Base-by-base conservation (phyloP, 495 filamentous ascomycete species). In the Parmelia sp. region DNA sequence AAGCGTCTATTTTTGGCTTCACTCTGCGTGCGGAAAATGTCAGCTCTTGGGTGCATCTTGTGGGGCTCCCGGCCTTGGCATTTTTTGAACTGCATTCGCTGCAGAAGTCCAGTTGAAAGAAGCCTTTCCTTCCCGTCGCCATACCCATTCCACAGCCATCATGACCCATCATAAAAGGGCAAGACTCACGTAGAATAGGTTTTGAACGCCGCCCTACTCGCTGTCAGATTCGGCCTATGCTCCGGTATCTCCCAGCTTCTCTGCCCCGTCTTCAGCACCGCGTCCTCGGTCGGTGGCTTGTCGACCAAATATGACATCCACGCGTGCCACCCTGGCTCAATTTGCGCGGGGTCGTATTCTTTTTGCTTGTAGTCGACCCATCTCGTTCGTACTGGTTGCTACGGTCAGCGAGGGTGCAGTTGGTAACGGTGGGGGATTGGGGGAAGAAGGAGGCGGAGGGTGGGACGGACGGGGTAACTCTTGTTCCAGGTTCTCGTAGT, bases 321-420 rank as follows among this genome's bases (percentile, higher is more conserved):
- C 29, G 90, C 90, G 76, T 97, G 94, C 88, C 94, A 98, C 78
- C 92, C 90, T 25, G 95, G 95, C 77, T 98, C 95, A 72, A 97
- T 88, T 53, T 97, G 92, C 63, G 84, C 77, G 36, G 94, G 79
- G 69, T 96, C 90, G 71, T 80, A 93, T 81, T 96, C 91, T 66
- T 88, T 79, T 71, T 88, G 82, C 79, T 89, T 91, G 82, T 92
- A 97, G 77, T 97, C 94, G 57, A 98, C 90, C 94, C 95, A 97
- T 83, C 95, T 86, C 70, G 94, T 97, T 63, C 95, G 88, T 70
- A 97, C 92, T 97, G 67, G 35, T 10, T 25, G 27, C 44, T 56
- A 23, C 19, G 1, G 60, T 81, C 60, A 80, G 71, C 40, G 21
- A 55, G 40, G 36, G 3, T 44, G 14, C 35, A 60, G 23, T n/a